Conservation (phyloP, 441 rosid species). For the Hura crepitans region DNA sequence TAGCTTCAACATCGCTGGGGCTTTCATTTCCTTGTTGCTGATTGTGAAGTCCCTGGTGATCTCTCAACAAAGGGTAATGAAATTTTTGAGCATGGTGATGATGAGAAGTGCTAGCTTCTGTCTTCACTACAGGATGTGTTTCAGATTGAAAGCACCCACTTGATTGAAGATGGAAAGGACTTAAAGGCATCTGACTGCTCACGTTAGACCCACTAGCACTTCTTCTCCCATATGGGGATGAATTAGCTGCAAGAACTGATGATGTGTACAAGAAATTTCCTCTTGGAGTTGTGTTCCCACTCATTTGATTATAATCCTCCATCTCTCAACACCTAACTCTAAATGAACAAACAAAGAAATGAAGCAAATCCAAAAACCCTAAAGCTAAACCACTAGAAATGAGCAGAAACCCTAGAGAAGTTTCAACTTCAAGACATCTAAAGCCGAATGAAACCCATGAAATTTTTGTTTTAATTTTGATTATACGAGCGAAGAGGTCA, state of each 20-base stretch:
- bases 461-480: constrained; percentile 16
- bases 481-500: constrained; percentile 30
- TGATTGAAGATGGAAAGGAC: constrained; percentile 48
- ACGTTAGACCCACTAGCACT: constrained; percentile 38
- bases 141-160: constrained; percentile 56
- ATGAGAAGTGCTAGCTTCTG: constrained; percentile 56
- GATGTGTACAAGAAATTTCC: constrained; percentile 72
- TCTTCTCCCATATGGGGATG: constrained; percentile 44
- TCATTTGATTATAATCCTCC: constrained; percentile 74
- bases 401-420: constrained; percentile 38
- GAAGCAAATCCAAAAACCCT: constrained; percentile 39
- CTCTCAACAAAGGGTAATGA: constrained; percentile 61
- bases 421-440: constrained; percentile 19
- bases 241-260: constrained; percentile 51
- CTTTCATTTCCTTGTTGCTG: constrained; percentile 39
- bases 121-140: constrained; percentile 55
- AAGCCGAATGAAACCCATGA: background rate
- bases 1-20: constrained; percentile 56
- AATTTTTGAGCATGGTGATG: constrained; percentile 36
- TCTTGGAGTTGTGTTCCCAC: constrained; percentile 46
- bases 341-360: constrained; percentile 22
- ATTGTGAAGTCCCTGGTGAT: constrained; percentile 31
- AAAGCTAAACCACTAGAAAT: constrained; percentile 29
- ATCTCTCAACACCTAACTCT: too few relatives aligned
- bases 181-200: constrained; percentile 41